Conservation (phyloP, 345 rosid species). For the Salix suchowensis region DNA sequence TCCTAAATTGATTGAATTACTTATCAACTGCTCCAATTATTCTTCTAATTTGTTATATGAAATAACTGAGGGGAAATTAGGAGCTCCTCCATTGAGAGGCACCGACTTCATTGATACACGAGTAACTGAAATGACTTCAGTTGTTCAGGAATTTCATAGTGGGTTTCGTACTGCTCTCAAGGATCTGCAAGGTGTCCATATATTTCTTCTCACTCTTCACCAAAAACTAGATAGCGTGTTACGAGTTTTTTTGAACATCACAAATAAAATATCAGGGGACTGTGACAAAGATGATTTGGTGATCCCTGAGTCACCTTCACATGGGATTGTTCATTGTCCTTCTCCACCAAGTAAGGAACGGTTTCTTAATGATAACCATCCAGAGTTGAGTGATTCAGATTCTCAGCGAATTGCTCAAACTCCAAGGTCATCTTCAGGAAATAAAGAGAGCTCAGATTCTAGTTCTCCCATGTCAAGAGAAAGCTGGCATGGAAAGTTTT, state of each 20-base stretch:
- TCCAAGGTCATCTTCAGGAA: constrained; percentile 51
- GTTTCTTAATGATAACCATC: constrained; percentile 39
- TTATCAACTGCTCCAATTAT: constrained; percentile 64
- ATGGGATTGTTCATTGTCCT: constrained; percentile 37
- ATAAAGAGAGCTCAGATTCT: constrained; percentile 60
- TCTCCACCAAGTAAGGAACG: constrained; percentile 61
- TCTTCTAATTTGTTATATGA: constrained; percentile 71
- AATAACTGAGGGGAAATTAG: constrained; percentile 74
- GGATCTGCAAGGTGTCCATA: constrained; percentile 88
- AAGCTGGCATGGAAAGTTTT: constrained; percentile 63
- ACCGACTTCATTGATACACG: constrained; percentile 26
- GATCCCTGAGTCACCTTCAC: constrained; percentile 61
- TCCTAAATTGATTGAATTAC: constrained; percentile 90
- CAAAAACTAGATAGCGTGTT: constrained; percentile 74
- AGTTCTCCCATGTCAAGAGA: constrained; percentile 70
- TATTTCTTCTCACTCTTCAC: constrained; percentile 88
- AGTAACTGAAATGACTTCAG: constrained; percentile 36
- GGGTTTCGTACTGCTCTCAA: constrained; percentile 89
- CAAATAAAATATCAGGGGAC: constrained; percentile 57
- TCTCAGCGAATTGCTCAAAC: constrained; percentile 40
- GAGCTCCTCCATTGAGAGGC: constrained; percentile 45
- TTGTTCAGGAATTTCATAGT: constrained; percentile 60
- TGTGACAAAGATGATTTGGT: constrained; percentile 67
- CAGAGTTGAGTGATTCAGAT: constrained; percentile 63
- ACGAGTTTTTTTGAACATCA: constrained; percentile 64